Percentiles rank a stretch among this genome's conserved stretches.
Conservation (phyloP, 176 grass and related monocot species). For the Avena insularis region DNA sequence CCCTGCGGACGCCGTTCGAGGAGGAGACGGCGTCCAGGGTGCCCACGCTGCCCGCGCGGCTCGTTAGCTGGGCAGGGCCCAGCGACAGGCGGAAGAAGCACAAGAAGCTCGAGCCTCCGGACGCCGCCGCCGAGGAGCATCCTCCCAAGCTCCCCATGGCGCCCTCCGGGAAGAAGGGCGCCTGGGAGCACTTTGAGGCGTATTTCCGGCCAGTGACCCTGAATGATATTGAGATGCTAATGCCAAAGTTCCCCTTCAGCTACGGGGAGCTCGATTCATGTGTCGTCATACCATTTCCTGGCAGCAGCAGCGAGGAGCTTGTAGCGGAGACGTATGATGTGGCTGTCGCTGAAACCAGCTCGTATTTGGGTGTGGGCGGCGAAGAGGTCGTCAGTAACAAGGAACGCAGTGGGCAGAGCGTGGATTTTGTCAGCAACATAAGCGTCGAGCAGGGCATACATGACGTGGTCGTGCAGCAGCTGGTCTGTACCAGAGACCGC, state of each 20-base stretch:
- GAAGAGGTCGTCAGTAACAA: constrained; percentile 49
- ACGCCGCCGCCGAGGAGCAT: constrained; percentile 46
- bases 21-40: constrained; percentile 63
- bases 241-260: constrained; percentile 51
- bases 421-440: constrained; percentile 2
- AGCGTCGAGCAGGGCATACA: constrained; percentile 40
- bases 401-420: constrained; percentile 34
- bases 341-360: constrained; percentile 59
- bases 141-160: constrained; percentile 33
- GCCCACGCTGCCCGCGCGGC: constrained; percentile 71
- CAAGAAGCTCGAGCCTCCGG: constrained; percentile 59
- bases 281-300: constrained; percentile 54
- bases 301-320: constrained; percentile 3
- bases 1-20: constrained; percentile 80
- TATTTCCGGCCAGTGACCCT: constrained; percentile 78
- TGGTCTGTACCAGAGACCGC: constrained; percentile 37
- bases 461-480: constrained; percentile 57
- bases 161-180: constrained; percentile 43
- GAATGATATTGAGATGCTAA: constrained; percentile 62
- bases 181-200: constrained; percentile 87
- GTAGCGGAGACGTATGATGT: constrained; percentile 46
- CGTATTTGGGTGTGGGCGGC: constrained; percentile 51
- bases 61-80: constrained; percentile 62
- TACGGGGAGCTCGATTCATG: constrained; percentile 52
- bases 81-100: constrained; percentile 73